phyloP scores from a whole-genome alignment of 129 eudicot genomes.

The sunflower (Helianthus annuus) region HanXRQr2.0-SUNRISE NC_035437.2:175942098-175942597 shows the following conservation, averaged over 20 bases:
- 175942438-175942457: slow-evolving; percentile 42
- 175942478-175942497: background rate
- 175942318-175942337: slow-evolving; percentile 72
- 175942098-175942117: too few species aligned
- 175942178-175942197: too few species aligned
- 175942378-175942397: slow-evolving; percentile 72
- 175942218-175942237: too few species aligned
- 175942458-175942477: slow-evolving; percentile 29
- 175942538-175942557: too few species aligned
- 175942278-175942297: background rate
- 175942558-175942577: too few species aligned
- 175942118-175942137: too few species aligned
- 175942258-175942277: too few species aligned
- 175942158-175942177: too few species aligned
- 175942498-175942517: background rate
- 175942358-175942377: slow-evolving; percentile 48
- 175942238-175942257: background rate
- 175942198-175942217: too few species aligned
- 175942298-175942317: slow-evolving; percentile 27
- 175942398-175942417: slow-evolving; percentile 73
- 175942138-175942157: too few species aligned
- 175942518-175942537: background rate
- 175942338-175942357: slow-evolving; percentile 64
- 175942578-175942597: too few species aligned
- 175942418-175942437: slow-evolving; percentile 60